phyloP scores from a whole-genome alignment of 257 asterid species.

The Ajuga chamaepitys region DNA sequence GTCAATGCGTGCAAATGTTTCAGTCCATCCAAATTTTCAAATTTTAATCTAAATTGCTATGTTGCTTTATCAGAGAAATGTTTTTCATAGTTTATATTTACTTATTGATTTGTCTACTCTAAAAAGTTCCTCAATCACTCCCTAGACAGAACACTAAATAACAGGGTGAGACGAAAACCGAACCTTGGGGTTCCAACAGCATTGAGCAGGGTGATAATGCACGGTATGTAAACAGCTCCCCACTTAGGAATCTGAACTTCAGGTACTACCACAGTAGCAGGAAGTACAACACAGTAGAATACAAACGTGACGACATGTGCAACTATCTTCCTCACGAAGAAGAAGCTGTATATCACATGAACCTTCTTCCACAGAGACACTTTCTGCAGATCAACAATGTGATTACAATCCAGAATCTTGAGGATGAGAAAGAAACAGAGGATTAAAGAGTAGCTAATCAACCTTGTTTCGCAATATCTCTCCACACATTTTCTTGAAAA shows the following conservation, averaged over 20 bases:
- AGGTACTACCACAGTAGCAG: slow-evolving; percentile 69
- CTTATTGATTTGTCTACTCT: no score
- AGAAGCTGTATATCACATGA: slow-evolving; percentile 79
- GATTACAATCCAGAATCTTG: no score
- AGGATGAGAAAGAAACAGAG: no score
- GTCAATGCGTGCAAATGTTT: no score
- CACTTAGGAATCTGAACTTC: slow-evolving; percentile 75
- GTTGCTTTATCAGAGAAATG: no score
- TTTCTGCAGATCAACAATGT: slow-evolving; percentile 40
- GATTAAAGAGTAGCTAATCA: no score
- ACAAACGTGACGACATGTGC: slow-evolving; percentile 76
- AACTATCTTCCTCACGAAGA: slow-evolving; percentile 65
- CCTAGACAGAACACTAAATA: no score
- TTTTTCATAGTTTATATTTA: no score
- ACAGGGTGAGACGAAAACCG: no score
- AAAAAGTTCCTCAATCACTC: no score
- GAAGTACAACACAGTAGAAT: slow-evolving; percentile 61
- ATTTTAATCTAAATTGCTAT: no score
- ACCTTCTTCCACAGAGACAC: slow-evolving; percentile 67
- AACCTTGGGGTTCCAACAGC: slow-evolving; percentile 87
- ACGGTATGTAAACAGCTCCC: slow-evolving; percentile 76
- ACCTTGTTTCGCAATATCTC: slow-evolving; percentile 76
- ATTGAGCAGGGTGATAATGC: slow-evolving; percentile 52
- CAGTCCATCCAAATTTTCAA: no score
- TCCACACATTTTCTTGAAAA: slow-evolving; percentile 46